Conservation (phyloP, 768 basidiomycete species). For the Lepiota brunneoincarnata region DNA sequence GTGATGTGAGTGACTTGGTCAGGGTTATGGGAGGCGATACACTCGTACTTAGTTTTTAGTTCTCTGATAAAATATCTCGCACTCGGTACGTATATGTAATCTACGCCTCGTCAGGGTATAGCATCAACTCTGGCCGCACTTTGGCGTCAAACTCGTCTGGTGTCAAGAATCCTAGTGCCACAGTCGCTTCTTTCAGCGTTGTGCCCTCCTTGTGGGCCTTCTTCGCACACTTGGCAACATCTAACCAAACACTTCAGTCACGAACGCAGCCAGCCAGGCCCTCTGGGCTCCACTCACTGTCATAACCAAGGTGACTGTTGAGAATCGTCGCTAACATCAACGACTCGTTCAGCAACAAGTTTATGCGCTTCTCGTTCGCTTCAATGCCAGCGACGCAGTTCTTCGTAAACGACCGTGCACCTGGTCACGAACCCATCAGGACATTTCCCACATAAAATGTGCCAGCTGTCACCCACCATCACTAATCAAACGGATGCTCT, state of each 20-base stretch:
- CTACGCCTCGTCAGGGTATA: slow-evolving; percentile 54
- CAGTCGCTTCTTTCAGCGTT: slow-evolving; percentile 93
- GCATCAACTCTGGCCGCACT: slow-evolving; percentile 90
- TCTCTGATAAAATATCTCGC: slow-evolving; percentile 9
- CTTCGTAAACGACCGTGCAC: slow-evolving; percentile 91
- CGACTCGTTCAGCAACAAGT: slow-evolving; percentile 86
- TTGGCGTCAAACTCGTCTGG: slow-evolving; percentile 93
- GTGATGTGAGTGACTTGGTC: slow-evolving; percentile 7
- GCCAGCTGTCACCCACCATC: slow-evolving; percentile 59
- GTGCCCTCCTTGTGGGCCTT: slow-evolving; percentile 99
- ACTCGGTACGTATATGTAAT: slow-evolving; percentile 18
- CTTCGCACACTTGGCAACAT: slow-evolving; percentile 98
- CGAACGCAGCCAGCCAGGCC: neutral
- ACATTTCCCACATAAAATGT: slow-evolving; percentile 6
- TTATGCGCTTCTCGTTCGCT: slow-evolving; percentile 94
- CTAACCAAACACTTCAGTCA: slow-evolving; percentile 37
- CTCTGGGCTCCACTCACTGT: slow-evolving; percentile 60
- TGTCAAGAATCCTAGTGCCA: slow-evolving; percentile 81
- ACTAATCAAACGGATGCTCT: slow-evolving; percentile 89
- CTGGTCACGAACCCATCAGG: slow-evolving; percentile 33
- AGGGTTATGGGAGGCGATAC: slow-evolving; percentile 4
- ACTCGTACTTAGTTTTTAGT: neutral
- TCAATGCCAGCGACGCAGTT: slow-evolving; percentile 96
- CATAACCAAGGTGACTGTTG: slow-evolving; percentile 94
- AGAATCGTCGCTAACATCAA: slow-evolving; percentile 98